These are phyloP conservation scores for Boletellus sp. DNA, from an alignment of 1,284 basidiomycete genomes.

Conservation along the genomic window DNA sequence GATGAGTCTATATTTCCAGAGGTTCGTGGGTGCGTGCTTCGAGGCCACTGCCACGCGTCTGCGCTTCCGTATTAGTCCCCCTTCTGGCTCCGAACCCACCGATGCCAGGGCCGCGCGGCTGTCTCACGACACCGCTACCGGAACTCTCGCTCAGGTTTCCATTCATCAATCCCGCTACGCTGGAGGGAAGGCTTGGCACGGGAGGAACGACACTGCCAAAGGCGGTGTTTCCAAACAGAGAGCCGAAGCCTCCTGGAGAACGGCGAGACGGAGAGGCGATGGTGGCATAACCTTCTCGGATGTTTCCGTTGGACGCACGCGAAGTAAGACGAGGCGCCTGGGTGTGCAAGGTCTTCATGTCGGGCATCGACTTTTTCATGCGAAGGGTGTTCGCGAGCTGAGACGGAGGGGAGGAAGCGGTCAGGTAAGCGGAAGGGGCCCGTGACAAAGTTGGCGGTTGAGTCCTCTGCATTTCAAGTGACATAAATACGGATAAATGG, in stretches of 20 bases:
- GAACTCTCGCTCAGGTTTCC: conserved; percentile 39
- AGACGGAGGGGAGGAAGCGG: conserved; percentile 48
- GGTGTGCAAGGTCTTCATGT: conserved; percentile 81
- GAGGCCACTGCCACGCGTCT: conserved; percentile 56
- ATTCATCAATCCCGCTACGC: conserved; percentile 46
- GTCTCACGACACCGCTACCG: conserved; percentile 62
- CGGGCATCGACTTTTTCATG: conserved; percentile 95
- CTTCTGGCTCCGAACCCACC: conserved; percentile 68
- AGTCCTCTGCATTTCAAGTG: conserved; percentile 30
- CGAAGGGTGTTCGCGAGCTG: conserved; percentile 57
- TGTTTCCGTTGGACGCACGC: conserved; percentile 86
- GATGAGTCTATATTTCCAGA: conserved; percentile 60
- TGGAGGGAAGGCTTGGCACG: conserved; percentile 69
- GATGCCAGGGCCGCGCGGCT: conserved; percentile 73
- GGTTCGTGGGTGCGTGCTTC: conserved; percentile 81
- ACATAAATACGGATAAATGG: conserved; percentile 16
- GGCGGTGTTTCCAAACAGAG: conserved; percentile 51
- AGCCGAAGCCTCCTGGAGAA: conserved; percentile 63
- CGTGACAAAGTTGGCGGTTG: conserved; percentile 65
- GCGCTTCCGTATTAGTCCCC: conserved; percentile 50
- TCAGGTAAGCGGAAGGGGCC: conserved; percentile 68
- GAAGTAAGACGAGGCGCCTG: conserved; percentile 77
- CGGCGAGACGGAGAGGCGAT: conserved; percentile 79
- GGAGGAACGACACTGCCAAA: conserved; percentile 54
- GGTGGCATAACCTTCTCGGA: conserved; percentile 87